Conservation (phyloP, 441 rosid species). For the Metrosideros polymorpha region DNA sequence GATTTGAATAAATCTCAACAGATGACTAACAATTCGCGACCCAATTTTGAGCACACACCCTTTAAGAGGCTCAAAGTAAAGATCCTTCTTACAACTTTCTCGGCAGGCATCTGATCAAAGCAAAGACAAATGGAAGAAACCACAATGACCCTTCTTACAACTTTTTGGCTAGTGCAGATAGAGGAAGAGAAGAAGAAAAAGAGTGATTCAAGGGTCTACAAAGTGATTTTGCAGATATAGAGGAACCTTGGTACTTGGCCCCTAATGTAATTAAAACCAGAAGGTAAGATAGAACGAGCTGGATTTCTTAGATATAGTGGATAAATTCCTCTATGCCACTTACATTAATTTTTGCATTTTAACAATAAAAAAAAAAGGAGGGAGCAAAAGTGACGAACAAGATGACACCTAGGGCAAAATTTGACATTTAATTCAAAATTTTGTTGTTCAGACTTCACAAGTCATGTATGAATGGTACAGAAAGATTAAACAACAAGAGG, state of each 20-base stretch:
- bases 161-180: not conserved
- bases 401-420: not conserved
- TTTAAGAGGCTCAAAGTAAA: not conserved
- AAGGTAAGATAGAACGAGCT: not conserved
- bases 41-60: not conserved
- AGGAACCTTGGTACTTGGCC: not conserved
- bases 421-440: not conserved
- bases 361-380: not conserved
- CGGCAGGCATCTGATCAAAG: not conserved
- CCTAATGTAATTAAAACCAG: not conserved
- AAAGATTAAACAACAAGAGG: not conserved
- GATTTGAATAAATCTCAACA: not conserved
- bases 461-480: not conserved
- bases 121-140: not conserved
- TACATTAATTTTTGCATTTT: not conserved
- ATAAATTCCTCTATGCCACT: not conserved
- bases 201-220: not conserved
- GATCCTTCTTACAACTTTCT: not conserved
- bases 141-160: not conserved
- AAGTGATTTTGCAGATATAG: not conserved
- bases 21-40: not conserved
- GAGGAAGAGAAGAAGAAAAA: not conserved
- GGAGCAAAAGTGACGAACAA: not conserved
- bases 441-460: not conserved
- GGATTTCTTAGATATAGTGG: not conserved